Conservation (phyloP, 805 yeast species). For the Pichia phayaonensis region DNA sequence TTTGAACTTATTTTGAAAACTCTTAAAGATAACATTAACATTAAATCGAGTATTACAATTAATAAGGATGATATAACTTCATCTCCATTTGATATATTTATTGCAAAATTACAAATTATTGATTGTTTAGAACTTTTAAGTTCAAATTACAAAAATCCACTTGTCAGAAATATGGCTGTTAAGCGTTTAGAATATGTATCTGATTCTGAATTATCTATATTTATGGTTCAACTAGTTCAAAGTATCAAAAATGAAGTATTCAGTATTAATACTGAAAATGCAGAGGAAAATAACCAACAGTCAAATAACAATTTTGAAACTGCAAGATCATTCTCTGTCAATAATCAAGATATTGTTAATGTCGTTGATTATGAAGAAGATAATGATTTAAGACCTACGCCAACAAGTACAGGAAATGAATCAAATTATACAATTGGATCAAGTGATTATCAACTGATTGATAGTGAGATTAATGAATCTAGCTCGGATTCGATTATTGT, state of each 20-base stretch:
- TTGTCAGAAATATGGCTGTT: conserved; percentile 82
- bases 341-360: conserved; percentile 9
- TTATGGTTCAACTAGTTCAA: conserved; percentile 83
- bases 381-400: not conserved
- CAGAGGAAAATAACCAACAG: not conserved
- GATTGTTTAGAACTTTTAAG: conserved; percentile 68
- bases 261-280: conserved; percentile 14
- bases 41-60: not conserved
- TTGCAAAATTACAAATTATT: conserved; percentile 28
- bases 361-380: conserved; percentile 8
- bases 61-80: not conserved
- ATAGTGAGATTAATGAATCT: conserved; percentile 15
- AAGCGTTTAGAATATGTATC: conserved; percentile 70
- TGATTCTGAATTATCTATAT: conserved; percentile 73
- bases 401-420: conserved; percentile 8
- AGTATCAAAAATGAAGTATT: conserved; percentile 71
- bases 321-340: conserved; percentile 3
- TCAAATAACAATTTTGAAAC: conserved; percentile 4
- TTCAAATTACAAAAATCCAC: conserved; percentile 61
- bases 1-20: conserved; percentile 43
- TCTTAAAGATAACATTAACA: conserved; percentile 10
- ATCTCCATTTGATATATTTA: conserved; percentile 22
- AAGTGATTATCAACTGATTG: conserved; percentile 29
- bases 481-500: conserved; percentile 16
- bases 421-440: conserved; percentile 23